Base-by-base conservation (phyloP, 2,329 filamentous ascomycete species). In the Monosporascus sp. region DNA sequence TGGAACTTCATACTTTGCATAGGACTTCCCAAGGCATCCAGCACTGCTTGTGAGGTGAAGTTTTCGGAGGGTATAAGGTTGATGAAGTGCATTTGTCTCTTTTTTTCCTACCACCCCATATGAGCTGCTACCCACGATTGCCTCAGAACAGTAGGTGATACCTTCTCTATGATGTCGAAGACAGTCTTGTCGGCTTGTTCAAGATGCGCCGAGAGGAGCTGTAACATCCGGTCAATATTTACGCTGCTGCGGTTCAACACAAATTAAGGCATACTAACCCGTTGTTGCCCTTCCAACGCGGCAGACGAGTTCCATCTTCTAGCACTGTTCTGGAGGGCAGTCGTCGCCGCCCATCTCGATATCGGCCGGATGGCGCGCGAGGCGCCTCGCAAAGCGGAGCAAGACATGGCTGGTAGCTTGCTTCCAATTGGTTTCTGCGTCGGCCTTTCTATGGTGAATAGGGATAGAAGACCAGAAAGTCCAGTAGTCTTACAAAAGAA, bases 31-130 rank as follows among this genome's bases (percentile, higher is more conserved):
- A 96, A 78, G 36, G 91, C 90, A 78, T 96, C 91, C 52, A 96
- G 82, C 20, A 96, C 91, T 31, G 91, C 90, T 71, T 95, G 89
- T 7, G 91, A 96, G 25, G 91, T 96, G 68, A 96, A 96, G 76
- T 96, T 96, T 74, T 96, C 91, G 6, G 91, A 96, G 20, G 91
- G 91, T 61, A 96, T 96, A 53, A 96, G 80, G 73, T 97, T 97
- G 76, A 99, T 96, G 68, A 97, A 99, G 72, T 97, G 91, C 74
- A 96, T 96, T 73, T 99, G 94, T 62, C 94, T 84, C 62, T 82
- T 82, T 83, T 97, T 97, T 79, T 99, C 94, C 90, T 96, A 53
- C 54, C 55, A n/a, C 18, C 15, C 18, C 24, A 41, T 22, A n/a
- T 53, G 5, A 47, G 52, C 57, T 52, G 59, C 48, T 41, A 36